Base-by-base conservation (phyloP, 805 yeast species). In the Kurtzmaniella fragi region DNA sequence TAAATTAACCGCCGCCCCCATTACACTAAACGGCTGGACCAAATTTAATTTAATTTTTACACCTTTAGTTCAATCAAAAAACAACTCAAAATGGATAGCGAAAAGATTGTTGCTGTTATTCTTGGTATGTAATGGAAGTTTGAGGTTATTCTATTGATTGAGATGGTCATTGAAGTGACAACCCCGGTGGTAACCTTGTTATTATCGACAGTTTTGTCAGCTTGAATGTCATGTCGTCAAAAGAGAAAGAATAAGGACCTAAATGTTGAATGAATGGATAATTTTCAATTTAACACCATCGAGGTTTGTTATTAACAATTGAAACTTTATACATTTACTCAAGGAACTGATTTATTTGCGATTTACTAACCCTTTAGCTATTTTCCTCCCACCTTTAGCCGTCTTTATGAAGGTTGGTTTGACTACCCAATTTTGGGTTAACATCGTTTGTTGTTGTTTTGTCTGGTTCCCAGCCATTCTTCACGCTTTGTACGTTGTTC, bases 391-490 rank as follows among this genome's bases (percentile, higher is more conserved):
- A 37, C 90, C 90, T 37, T 71, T 84, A 50, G 85, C 90, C 28
- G 93, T 84, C 46, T 82, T 78, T 61, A 61, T 83, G 72, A 75
- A 71, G 46, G 74, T 71, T 50, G 93, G 91, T 45, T 70, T 77
- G 48, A 78, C 84, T 47, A 66, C 71, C 37, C 84, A 74, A 38
- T 76, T 83, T 54, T 64, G 82, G 60, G 73, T 84, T 56, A 83
- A 82, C 70, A 55, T 80, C 48, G 59, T 81, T 43, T 71, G 80
- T 51, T 78, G 84, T 70, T 44, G 69, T 50, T 80, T 75, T 58
- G 62, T 70, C 48, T 80, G 81, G 80, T 81, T 84, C 81, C 93
- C 93, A 54, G 90, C 82, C 66, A 82, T 83, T 63, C 62, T 84
- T 49, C 87, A 83, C 57, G 91, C 91, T 39, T 59, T 82, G 48